Evolutionary conservation across 352 stramenopile species (phyloP).

Genomic region (Globisporangium rhizosaccharum): DNA sequence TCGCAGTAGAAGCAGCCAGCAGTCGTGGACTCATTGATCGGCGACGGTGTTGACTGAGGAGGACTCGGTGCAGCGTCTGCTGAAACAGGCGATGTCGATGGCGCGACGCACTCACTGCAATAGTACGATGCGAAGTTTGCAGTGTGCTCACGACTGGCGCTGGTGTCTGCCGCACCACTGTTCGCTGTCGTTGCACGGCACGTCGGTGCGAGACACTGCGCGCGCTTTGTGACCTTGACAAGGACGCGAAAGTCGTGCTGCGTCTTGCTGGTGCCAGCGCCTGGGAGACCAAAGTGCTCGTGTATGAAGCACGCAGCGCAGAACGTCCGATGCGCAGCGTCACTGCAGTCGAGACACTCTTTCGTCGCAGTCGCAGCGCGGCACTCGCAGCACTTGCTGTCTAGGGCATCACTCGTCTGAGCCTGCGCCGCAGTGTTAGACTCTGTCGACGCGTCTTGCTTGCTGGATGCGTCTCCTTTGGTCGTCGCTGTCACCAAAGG

Average conservation of each 20-base stretch:
- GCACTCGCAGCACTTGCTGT: slow-evolving; percentile 39
- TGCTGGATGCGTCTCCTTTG: not conserved
- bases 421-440: not conserved
- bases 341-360: slow-evolving; percentile 48
- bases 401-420: slow-evolving; percentile 4
- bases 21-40: not conserved
- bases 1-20: slow-evolving; percentile 61
- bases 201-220: slow-evolving; percentile 25
- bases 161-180: slow-evolving; percentile 4
- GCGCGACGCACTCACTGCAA: slow-evolving; percentile 26
- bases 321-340: slow-evolving; percentile 20
- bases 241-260: slow-evolving; percentile 60
- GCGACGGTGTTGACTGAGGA: not conserved
- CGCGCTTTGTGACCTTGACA: slow-evolving; percentile 13
- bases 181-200: slow-evolving; percentile 5
- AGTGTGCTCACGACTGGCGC: slow-evolving; percentile 14
- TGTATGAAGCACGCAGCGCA: slow-evolving; percentile 51
- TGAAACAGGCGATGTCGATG: not conserved
- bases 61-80: not conserved
- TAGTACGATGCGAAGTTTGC: slow-evolving; percentile 18
- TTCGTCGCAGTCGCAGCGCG: slow-evolving; percentile 29
- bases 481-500: not conserved
- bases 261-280: slow-evolving; percentile 11
- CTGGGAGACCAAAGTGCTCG: slow-evolving; percentile 25
- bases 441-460: not conserved